Percentiles rank a stretch among this genome's conserved stretches.
These are phyloP conservation scores for Scheffersomyces lignosus DNA, from an alignment of 805 yeast species.

Conservation along the genomic window DNA sequence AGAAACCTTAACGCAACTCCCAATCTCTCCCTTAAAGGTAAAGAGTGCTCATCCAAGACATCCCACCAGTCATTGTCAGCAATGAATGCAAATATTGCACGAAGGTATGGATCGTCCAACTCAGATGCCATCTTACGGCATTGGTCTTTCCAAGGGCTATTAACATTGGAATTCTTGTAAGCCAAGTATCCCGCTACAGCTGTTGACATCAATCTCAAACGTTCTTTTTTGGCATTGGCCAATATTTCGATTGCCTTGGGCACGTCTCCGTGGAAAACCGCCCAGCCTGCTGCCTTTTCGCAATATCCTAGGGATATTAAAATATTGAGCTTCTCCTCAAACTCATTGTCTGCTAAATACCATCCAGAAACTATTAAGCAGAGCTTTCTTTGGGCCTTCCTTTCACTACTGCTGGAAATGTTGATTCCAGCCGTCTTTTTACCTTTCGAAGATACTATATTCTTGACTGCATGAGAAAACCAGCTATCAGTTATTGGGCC, in stretches of 20 bases:
- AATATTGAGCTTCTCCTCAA: conserved; percentile 63
- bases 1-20: conserved; percentile 89
- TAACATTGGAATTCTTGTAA: conserved; percentile 54
- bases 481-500: conserved; percentile 32
- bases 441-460: conserved; percentile 51
- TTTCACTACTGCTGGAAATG: conserved; percentile 46
- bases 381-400: conserved; percentile 67
- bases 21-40: conserved; percentile 83
- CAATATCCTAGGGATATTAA: conserved; percentile 59
- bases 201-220: conserved; percentile 78
- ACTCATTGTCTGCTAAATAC: conserved; percentile 75
- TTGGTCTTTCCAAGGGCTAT: conserved; percentile 89
- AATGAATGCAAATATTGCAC: conserved; percentile 91
- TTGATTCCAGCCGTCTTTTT: conserved; percentile 47
- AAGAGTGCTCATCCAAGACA: conserved; percentile 83
- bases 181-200: conserved; percentile 90
- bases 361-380: conserved; percentile 88
- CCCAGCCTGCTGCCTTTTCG: conserved; percentile 98
- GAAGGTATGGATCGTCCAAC: conserved; percentile 80
- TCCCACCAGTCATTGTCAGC: conserved; percentile 98
- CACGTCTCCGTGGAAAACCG: conserved; percentile 90
- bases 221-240: conserved; percentile 68
- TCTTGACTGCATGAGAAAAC: conserved; percentile 51
- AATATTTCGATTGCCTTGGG: conserved; percentile 77
- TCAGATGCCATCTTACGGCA: conserved; percentile 88